Evolutionary conservation across 2,329 filamentous ascomycete genomes (phyloP).

Genomic region (Dryadomyces quercus-mongolicae): DNA sequence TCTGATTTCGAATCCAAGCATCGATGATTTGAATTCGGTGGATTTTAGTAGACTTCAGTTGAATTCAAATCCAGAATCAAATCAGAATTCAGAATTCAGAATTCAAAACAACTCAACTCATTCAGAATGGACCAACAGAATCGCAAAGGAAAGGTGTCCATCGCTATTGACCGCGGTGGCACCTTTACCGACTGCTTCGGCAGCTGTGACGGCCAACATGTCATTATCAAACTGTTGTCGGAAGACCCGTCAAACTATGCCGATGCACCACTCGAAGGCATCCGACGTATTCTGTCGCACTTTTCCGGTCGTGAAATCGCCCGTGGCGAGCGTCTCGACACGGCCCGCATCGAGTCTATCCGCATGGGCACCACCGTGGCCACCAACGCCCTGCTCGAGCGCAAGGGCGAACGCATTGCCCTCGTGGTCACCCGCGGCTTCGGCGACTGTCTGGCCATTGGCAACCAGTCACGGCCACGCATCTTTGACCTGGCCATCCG

Average conservation of each 20-base stretch:
- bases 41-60: no score
- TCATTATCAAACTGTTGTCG: conserved; percentile 56
- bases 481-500: conserved; percentile 14
- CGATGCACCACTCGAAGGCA: conserved; percentile 57
- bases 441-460: conserved; percentile 4
- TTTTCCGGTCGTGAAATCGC: conserved; percentile 39
- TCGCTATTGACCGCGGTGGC: conserved; percentile 49
- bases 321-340: conserved; percentile 47
- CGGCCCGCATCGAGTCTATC: conserved; percentile 9
- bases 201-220: conserved; percentile 44
- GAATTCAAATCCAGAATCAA: no score
- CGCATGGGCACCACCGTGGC: conserved; percentile 11
- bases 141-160: conserved; percentile 69
- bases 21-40: no score
- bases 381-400: conserved; percentile 9
- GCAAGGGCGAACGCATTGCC: conserved; percentile 4
- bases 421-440: conserved; percentile 5
- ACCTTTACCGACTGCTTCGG: conserved; percentile 90
- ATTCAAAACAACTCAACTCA: not conserved
- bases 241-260: conserved; percentile 56
- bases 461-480: conserved; percentile 7
- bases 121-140: conserved; percentile 82
- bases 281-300: conserved; percentile 33
- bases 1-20: no score
- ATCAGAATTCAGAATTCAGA: no score